phyloP scores from a whole-genome alignment of 2,329 filamentous ascomycete species.

The Rhexocercosporidium sp. region DNA sequence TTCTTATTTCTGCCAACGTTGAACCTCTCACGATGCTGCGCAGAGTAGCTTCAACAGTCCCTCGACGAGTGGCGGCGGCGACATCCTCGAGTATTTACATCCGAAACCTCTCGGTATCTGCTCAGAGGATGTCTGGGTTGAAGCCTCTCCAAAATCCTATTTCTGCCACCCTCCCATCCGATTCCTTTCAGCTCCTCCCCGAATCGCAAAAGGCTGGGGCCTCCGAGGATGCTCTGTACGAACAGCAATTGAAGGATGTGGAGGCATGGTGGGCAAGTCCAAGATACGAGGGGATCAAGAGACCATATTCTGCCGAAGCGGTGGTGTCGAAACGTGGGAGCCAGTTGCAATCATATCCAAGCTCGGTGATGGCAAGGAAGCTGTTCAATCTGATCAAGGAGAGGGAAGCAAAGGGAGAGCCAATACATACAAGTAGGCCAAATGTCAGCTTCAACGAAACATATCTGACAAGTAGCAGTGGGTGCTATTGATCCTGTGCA shows the following conservation, averaged over 20 bases:
- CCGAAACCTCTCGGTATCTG: conserved; percentile 33
- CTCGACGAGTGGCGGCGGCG: conserved; percentile 32
- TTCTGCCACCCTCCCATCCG: conserved; percentile 51
- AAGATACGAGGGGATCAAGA: conserved; percentile 86
- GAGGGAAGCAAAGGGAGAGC: conserved; percentile 77
- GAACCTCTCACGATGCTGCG: conserved; percentile 38
- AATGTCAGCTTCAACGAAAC: not conserved
- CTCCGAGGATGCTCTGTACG: conserved; percentile 84
- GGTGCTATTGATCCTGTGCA: conserved; percentile 98
- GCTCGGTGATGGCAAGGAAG: conserved; percentile 93
- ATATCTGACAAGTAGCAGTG: conserved; percentile 59
- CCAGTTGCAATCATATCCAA: conserved; percentile 85
- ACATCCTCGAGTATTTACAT: conserved; percentile 26
- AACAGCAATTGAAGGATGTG: conserved; percentile 83
- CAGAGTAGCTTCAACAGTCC: conserved; percentile 35
- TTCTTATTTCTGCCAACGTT: conserved; percentile 5
- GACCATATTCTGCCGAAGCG: conserved; percentile 88
- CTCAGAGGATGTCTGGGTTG: conserved; percentile 34
- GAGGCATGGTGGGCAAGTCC: conserved; percentile 89
- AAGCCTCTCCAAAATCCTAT: conserved; percentile 38
- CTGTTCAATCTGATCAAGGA: conserved; percentile 88
- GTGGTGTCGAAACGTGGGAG: conserved; percentile 93
- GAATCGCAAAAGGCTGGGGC: conserved; percentile 77
- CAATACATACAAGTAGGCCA: conserved; percentile 85
- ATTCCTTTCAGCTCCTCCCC: conserved; percentile 85